phyloP scores from a whole-genome alignment of 2,329 filamentous ascomycete genomes.

The Pseudogymnoascus sp. region DNA sequence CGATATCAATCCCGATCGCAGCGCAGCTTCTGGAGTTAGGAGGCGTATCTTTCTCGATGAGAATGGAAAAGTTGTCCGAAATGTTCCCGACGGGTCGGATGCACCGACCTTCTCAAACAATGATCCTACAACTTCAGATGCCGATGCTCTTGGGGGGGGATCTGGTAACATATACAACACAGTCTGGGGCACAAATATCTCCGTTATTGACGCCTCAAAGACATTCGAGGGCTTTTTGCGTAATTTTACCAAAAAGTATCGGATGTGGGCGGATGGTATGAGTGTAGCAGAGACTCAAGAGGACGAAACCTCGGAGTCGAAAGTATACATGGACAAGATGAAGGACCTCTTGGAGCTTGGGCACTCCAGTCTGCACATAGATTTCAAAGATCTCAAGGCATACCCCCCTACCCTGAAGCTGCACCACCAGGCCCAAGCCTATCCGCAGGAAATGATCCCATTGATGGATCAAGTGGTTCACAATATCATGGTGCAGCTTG shows the following conservation, averaged over 20 bases:
- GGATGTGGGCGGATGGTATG: constrained; percentile 82
- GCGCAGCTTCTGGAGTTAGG: constrained; percentile 46
- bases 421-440: constrained; percentile 90
- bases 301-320: constrained; percentile 65
- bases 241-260: constrained; percentile 90
- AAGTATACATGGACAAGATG: constrained; percentile 77
- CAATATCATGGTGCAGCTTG: constrained; percentile 86
- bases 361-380: constrained; percentile 75
- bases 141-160: constrained; percentile 74
- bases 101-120: constrained; percentile 54
- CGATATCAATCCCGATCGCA: constrained; percentile 78
- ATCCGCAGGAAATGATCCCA: constrained; percentile 92
- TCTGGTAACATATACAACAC: constrained; percentile 55
- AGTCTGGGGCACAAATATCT: constrained; percentile 97
- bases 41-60: constrained; percentile 52
- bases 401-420: constrained; percentile 90
- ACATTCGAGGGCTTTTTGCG: constrained; percentile 86
- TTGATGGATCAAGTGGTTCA: constrained; percentile 94
- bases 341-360: constrained; percentile 88
- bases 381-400: constrained; percentile 80
- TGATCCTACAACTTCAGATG: constrained; percentile 84
- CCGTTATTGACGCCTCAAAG: constrained; percentile 79
- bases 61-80: constrained; percentile 49
- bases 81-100: constrained; percentile 49
- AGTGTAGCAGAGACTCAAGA: constrained; percentile 65